These are phyloP conservation scores for Adansonia grandidieri DNA, from an alignment of 441 rosid species.

Conservation along the genomic window DNA sequence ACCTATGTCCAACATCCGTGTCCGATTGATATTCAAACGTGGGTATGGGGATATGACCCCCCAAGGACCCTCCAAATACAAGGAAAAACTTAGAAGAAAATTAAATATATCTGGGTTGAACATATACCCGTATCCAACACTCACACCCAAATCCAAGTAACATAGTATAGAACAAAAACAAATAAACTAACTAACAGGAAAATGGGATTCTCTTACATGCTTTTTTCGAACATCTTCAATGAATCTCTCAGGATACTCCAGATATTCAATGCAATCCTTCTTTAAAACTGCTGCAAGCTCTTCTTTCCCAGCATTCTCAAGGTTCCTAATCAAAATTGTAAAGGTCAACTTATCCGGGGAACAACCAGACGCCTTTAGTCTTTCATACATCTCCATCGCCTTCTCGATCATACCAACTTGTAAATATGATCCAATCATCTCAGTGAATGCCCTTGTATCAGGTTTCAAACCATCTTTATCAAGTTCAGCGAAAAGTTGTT, in stretches of 20 bases:
- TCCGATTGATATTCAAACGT: no score
- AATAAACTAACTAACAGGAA: neutral
- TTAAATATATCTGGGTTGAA: no score
- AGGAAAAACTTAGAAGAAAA: no score
- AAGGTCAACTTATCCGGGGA: constrained; percentile 54
- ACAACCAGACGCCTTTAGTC: constrained; percentile 54
- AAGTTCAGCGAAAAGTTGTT: constrained; percentile 46
- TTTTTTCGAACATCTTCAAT: constrained; percentile 48
- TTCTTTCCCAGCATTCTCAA: constrained; percentile 50
- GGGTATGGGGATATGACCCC: no score
- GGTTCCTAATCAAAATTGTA: constrained; percentile 58
- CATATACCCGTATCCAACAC: no score
- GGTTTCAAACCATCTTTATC: constrained; percentile 50
- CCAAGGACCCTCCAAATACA: no score
- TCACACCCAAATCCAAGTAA: no score
- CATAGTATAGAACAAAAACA: neutral
- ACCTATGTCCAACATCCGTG: no score
- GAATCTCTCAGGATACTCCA: constrained; percentile 58
- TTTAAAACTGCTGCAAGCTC: constrained; percentile 47
- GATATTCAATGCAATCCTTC: constrained; percentile 48
- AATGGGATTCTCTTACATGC: constrained; percentile 37
- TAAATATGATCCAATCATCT: constrained; percentile 65
- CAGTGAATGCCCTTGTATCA: constrained; percentile 54
- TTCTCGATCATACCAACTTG: constrained; percentile 49
- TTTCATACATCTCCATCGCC: constrained; percentile 57